A percentile compares a stretch with the other conserved stretches of the same genome.
Evolutionary conservation across 768 basidiomycete genomes (phyloP).

Genomic region (Leccinum ochraceum): DNA sequence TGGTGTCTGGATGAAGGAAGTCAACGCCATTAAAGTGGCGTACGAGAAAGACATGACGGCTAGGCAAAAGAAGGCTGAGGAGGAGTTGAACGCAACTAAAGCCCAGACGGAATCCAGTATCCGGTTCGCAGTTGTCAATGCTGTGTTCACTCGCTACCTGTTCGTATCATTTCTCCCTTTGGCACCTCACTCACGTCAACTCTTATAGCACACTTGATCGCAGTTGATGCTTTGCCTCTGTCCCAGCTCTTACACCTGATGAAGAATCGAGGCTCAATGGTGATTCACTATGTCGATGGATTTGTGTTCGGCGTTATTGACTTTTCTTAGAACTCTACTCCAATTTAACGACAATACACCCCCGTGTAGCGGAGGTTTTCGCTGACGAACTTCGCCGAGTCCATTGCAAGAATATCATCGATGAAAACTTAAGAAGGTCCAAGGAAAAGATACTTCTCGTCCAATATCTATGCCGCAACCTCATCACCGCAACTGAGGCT

Average conservation of each 20-base stretch:
- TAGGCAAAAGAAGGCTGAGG: conserved; percentile 15
- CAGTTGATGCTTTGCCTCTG: conserved; percentile 15
- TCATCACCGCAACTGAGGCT: conserved; percentile 15
- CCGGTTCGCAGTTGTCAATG: conserved; percentile 28
- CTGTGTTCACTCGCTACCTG: conserved; percentile 29
- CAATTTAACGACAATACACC: conserved; percentile 17
- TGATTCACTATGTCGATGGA: background rate
- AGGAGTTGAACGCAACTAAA: conserved; percentile 11
- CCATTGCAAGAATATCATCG: conserved; percentile 17
- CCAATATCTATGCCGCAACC: conserved; percentile 16
- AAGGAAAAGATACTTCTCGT: conserved; percentile 25
- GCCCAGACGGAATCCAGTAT: conserved; percentile 20
- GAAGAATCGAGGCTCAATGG: conserved; percentile 18
- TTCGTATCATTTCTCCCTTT: conserved; percentile 7
- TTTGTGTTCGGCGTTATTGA: background rate
- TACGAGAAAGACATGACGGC: background rate
- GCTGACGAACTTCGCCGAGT: conserved; percentile 20
- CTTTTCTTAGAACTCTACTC: conserved; percentile 18
- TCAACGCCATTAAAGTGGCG: conserved; percentile 9
- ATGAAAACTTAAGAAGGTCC: conserved; percentile 23
- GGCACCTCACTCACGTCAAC: background rate
- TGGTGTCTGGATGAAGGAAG: conserved; percentile 24
- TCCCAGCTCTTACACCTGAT: conserved; percentile 12
- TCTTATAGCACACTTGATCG: conserved; percentile 20
- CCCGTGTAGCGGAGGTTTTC: conserved; percentile 20